Percentiles rank a stretch among this genome's conserved stretches.
Conservation (phyloP, 352 stramenopile genomes). For the Phytophthora ramorum region DNA sequence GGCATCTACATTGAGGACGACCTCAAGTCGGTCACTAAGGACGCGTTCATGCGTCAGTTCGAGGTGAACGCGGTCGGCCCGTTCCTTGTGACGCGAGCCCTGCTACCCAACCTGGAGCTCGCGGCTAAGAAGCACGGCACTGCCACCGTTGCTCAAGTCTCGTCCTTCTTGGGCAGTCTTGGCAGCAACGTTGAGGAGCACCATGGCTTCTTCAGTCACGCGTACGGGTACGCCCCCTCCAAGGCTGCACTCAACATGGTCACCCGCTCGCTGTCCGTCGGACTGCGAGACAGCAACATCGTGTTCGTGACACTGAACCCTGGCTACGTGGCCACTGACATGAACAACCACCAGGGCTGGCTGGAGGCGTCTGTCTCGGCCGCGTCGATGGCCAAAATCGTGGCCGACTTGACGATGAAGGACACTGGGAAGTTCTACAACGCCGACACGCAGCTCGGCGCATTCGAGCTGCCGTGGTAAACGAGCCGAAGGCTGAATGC, state of each 20-base stretch:
- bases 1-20: no score
- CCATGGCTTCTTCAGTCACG: neutral
- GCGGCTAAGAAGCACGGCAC: no score
- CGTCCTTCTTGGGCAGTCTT: no score
- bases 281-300: conserved; percentile 45
- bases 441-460: conserved; percentile 7
- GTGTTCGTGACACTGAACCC: conserved; percentile 30
- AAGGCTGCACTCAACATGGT: conserved; percentile 40
- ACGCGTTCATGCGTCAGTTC: no score
- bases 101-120: no score
- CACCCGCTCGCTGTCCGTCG: conserved; percentile 40
- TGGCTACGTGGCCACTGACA: conserved; percentile 42
- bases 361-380: conserved; percentile 23
- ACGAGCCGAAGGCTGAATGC: neutral
- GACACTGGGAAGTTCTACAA: conserved; percentile 36
- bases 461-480: conserved; percentile 33
- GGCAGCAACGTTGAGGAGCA: no score
- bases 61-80: no score
- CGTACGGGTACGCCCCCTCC: neutral
- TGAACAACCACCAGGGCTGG: conserved; percentile 23
- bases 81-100: no score
- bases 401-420: conserved; percentile 14
- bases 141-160: no score
- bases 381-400: conserved; percentile 18
- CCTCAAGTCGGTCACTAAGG: no score